Conservation (phyloP, 2,329 filamentous ascomycete genomes). For the Magnaporthiopsis rhizophila region DNA sequence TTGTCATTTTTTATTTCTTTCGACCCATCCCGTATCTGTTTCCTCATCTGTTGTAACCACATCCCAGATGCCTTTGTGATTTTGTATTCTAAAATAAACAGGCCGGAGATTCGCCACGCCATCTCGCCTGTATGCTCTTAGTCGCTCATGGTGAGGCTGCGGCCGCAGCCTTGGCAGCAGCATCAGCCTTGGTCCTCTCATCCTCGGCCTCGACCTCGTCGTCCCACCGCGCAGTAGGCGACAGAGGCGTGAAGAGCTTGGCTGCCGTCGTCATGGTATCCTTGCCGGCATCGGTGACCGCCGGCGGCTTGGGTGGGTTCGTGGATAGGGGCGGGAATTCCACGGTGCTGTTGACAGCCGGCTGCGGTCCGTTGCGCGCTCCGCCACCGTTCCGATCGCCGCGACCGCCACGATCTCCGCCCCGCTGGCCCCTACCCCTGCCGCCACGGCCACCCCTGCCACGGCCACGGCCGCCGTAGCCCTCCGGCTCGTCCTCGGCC, state of each 20-base stretch:
- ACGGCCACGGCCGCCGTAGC: neutral
- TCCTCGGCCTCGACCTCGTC: conserved; percentile 50
- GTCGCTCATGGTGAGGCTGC: too few species aligned
- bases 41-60: too few species aligned
- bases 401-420: conserved; percentile 21
- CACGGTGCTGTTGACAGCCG: conserved; percentile 10
- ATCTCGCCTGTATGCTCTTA: too few species aligned
- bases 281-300: neutral
- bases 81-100: too few species aligned
- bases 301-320: conserved; percentile 7
- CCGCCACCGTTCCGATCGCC: conserved; percentile 10
- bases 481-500: conserved; percentile 1
- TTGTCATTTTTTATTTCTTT: too few species aligned
- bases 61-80: too few species aligned
- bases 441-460: conserved; percentile 23
- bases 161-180: neutral
- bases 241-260: conserved; percentile 23
- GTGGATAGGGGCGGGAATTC: conserved; percentile 7
- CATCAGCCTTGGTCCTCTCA: conserved; percentile 16
- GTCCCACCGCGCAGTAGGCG: conserved; percentile 39
- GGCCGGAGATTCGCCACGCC: too few species aligned
- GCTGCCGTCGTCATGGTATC: conserved; percentile 13
- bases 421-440: conserved; percentile 22
- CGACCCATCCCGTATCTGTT: too few species aligned
- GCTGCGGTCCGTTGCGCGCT: conserved; percentile 1